These are phyloP conservation scores for Phytophthora ohioensis DNA, from an alignment of 352 stramenopile species.

Conservation along the genomic window DNA sequence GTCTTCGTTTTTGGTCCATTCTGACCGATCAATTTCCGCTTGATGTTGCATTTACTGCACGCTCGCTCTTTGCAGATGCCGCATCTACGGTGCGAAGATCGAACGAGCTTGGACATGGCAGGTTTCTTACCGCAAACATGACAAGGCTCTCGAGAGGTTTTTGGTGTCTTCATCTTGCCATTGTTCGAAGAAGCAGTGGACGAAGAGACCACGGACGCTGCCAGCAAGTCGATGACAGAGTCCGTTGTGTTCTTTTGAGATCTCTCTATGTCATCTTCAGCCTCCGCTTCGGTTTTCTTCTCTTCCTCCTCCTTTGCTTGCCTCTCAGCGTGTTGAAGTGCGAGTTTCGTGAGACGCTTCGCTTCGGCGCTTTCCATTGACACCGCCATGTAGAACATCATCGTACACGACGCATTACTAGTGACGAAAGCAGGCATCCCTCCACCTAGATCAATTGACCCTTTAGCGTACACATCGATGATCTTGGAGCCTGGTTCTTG, in stretches of 20 bases:
- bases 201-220: slow-evolving; percentile 31
- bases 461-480: slow-evolving; percentile 58
- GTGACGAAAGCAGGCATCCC: slow-evolving; percentile 38
- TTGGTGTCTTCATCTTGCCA: slow-evolving; percentile 11
- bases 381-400: slow-evolving; percentile 40
- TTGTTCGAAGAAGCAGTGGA: slow-evolving; percentile 5
- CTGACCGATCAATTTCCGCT: slow-evolving; percentile 42
- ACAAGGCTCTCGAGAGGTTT: slow-evolving; percentile 15
- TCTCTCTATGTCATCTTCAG: background rate
- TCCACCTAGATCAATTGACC: slow-evolving; percentile 52
- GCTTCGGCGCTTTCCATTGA: slow-evolving; percentile 42
- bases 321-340: slow-evolving; percentile 23
- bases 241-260: slow-evolving; percentile 28
- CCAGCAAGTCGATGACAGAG: slow-evolving; percentile 24
- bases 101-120: slow-evolving; percentile 32
- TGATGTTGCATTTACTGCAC: slow-evolving; percentile 56
- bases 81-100: slow-evolving; percentile 35
- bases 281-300: background rate
- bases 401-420: slow-evolving; percentile 24
- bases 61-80: slow-evolving; percentile 42
- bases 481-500: slow-evolving; percentile 44
- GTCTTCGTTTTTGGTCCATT: slow-evolving; percentile 37
- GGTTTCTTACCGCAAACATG: slow-evolving; percentile 37
- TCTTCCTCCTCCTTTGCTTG: slow-evolving; percentile 6
- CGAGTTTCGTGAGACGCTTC: slow-evolving; percentile 44